Percentiles rank a stretch among this genome's conserved stretches.
These are phyloP conservation scores for Ceratocystis cacaofunesta DNA, from an alignment of 2,329 filamentous ascomycete genomes.

Conservation along the genomic window DNA sequence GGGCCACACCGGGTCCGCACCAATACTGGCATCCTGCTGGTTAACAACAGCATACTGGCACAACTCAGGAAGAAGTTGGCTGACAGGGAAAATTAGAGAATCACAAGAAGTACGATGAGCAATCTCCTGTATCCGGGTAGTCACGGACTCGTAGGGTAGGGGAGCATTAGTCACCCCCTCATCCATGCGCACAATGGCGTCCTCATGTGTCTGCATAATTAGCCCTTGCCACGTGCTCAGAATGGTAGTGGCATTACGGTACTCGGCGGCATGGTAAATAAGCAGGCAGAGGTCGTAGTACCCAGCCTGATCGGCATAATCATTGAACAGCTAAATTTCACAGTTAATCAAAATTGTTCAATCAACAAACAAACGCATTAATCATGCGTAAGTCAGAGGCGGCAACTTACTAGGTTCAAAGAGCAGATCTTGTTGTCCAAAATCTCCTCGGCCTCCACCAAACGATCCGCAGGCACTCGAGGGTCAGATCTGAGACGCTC, in stretches of 20 bases:
- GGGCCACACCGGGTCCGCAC: constrained; percentile 43
- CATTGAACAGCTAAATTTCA: constrained; percentile 61
- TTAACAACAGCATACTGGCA: constrained; percentile 47
- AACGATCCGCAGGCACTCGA: constrained; percentile 50
- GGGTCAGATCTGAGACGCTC: constrained; percentile 60
- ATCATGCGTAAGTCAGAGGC: neutral
- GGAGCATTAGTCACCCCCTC: constrained; percentile 24
- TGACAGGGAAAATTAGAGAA: constrained; percentile 51
- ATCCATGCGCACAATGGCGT: constrained; percentile 29
- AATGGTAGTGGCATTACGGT: constrained; percentile 76
- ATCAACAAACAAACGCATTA: neutral
- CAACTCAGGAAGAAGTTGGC: constrained; percentile 44
- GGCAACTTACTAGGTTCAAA: constrained; percentile 54
- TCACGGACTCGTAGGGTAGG: constrained; percentile 56
- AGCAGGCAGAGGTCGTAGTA: constrained; percentile 90
- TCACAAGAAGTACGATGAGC: constrained; percentile 50
- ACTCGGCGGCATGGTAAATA: constrained; percentile 84
- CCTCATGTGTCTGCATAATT: constrained; percentile 54
- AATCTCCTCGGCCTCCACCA: constrained; percentile 46
- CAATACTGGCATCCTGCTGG: constrained; percentile 42
- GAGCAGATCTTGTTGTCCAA: constrained; percentile 67
- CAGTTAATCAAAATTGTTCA: constrained; percentile 16
- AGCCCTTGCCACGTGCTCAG: constrained; percentile 70
- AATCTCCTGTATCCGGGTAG: constrained; percentile 47
- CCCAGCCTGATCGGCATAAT: constrained; percentile 74